These are phyloP conservation scores for Byssothecium circinans DNA, from an alignment of 2,329 filamentous ascomycete species.

Conservation along the genomic window DNA sequence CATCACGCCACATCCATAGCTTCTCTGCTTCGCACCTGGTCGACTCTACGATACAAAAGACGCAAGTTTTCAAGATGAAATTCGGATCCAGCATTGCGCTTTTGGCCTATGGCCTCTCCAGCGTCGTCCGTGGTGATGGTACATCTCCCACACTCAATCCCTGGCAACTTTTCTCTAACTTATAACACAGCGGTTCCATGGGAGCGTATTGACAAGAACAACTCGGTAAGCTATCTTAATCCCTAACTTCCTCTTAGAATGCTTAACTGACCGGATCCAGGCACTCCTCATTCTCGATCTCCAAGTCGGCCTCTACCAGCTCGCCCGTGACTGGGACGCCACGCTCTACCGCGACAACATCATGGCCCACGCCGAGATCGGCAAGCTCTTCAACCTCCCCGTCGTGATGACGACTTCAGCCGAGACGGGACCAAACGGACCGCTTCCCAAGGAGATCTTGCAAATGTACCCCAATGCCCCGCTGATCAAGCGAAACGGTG, in stretches of 20 bases:
- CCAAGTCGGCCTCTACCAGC: slow-evolving; percentile 60
- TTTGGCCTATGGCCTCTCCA: slow-evolving; percentile 31
- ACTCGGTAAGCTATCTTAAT: slow-evolving; percentile 41
- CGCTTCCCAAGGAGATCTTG: slow-evolving; percentile 68
- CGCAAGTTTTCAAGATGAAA: slow-evolving; percentile 31
- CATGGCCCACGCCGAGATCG: slow-evolving; percentile 67
- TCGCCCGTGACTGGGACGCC: slow-evolving; percentile 68
- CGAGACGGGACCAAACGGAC: slow-evolving; percentile 70
- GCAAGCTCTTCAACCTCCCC: slow-evolving; percentile 67
- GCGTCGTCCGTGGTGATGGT: slow-evolving; percentile 36
- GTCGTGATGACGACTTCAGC: slow-evolving; percentile 72
- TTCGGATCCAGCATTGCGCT: slow-evolving; percentile 32
- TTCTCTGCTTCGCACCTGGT: slow-evolving; percentile 4
- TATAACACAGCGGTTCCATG: slow-evolving; percentile 37
- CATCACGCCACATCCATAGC: slow-evolving; percentile 17
- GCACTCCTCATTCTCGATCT: slow-evolving; percentile 62
- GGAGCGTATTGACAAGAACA: slow-evolving; percentile 48
- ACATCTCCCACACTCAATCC: background rate
- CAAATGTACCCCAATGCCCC: slow-evolving; percentile 68
- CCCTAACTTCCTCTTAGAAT: too few species aligned
- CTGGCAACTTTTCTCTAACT: slow-evolving; percentile 16
- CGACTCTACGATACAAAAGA: slow-evolving; percentile 2
- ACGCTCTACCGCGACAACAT: slow-evolving; percentile 68
- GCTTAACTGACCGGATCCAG: slow-evolving; percentile 27
- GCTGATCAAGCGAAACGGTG: slow-evolving; percentile 67